A percentile compares a stretch with the other conserved stretches of the same genome.
Evolutionary conservation across 2,329 filamentous ascomycete genomes (phyloP).

Genomic region (Hysterium pulicare): DNA sequence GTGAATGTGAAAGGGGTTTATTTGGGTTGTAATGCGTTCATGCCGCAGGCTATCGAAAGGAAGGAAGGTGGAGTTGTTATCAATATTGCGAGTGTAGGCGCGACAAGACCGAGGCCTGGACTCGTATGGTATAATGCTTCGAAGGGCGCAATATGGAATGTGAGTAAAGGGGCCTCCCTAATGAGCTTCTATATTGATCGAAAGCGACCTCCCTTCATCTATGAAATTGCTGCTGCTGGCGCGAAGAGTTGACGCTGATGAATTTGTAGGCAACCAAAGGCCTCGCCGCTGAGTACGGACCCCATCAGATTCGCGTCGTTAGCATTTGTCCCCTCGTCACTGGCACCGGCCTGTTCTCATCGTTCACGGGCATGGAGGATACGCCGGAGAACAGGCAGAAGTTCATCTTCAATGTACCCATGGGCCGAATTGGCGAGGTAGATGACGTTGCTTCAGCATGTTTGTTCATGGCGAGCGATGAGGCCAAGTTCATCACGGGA

Average conservation of each 20-base stretch:
- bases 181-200: too few species aligned
- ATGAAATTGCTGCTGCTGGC: too few species aligned
- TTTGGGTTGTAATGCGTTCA: conserved; percentile 55
- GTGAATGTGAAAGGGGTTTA: conserved; percentile 69
- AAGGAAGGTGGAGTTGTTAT: conserved; percentile 60
- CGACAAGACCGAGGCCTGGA: conserved; percentile 58
- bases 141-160: conserved; percentile 63
- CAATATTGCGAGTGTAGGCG: conserved; percentile 64
- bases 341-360: conserved; percentile 60
- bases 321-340: conserved; percentile 67
- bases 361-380: conserved; percentile 60
- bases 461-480: conserved; percentile 56
- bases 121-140: conserved; percentile 69
- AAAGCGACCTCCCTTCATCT: too few species aligned
- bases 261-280: conserved; percentile 60
- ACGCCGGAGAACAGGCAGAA: conserved; percentile 54
- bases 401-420: conserved; percentile 56
- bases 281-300: conserved; percentile 70
- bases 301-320: conserved; percentile 70
- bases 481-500: conserved; percentile 59
- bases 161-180: too few species aligned
- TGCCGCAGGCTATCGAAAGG: conserved; percentile 59
- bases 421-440: conserved; percentile 57
- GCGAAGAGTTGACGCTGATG: too few species aligned
- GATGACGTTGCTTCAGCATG: conserved; percentile 59